Conservation (phyloP, 352 stramenopile species). For the Thalassiosira mediterranea region DNA sequence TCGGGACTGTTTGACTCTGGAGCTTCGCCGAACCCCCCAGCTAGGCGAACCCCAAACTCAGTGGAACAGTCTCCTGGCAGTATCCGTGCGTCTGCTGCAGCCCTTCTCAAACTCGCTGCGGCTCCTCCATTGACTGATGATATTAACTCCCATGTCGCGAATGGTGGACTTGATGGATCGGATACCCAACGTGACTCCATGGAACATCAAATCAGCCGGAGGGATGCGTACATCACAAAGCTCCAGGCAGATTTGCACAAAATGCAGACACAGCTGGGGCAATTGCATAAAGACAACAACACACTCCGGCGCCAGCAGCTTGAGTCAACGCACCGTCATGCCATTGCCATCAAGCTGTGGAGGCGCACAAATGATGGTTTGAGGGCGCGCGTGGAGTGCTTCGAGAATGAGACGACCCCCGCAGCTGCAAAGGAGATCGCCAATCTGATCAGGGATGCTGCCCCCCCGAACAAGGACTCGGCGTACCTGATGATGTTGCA, state of each 20-base stretch:
- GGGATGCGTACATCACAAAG: constrained; percentile 34
- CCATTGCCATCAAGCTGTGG: constrained; percentile 40
- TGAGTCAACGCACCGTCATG: constrained; percentile 45
- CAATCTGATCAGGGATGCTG: constrained; percentile 46
- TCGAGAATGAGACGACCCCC: constrained; percentile 38
- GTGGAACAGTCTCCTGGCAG: constrained; percentile 14
- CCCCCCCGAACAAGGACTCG: constrained; percentile 48
- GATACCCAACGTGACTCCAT: constrained; percentile 17
- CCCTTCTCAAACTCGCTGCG: constrained; percentile 23
- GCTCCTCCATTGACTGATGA: constrained; percentile 6
- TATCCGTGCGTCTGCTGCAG: constrained; percentile 34
- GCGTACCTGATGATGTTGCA: constrained; percentile 52
- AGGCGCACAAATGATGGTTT: constrained; percentile 50
- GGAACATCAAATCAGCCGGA: constrained; percentile 35
- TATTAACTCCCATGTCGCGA: not conserved
- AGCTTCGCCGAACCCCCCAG: not conserved
- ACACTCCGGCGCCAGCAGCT: constrained; percentile 40
- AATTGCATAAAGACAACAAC: constrained; percentile 33
- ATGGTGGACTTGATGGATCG: not conserved
- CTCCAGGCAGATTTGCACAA: constrained; percentile 33
- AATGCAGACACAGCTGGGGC: constrained; percentile 12
- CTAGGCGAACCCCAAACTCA: too few species aligned
- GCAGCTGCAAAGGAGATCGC: constrained; percentile 46
- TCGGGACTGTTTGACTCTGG: not conserved
- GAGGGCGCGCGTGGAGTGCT: constrained; percentile 30